Evolutionary conservation across 345 rosid genomes (phyloP), one percentile per base, ranked within the genome.

Genomic region (Citrus unshiu): DNA sequence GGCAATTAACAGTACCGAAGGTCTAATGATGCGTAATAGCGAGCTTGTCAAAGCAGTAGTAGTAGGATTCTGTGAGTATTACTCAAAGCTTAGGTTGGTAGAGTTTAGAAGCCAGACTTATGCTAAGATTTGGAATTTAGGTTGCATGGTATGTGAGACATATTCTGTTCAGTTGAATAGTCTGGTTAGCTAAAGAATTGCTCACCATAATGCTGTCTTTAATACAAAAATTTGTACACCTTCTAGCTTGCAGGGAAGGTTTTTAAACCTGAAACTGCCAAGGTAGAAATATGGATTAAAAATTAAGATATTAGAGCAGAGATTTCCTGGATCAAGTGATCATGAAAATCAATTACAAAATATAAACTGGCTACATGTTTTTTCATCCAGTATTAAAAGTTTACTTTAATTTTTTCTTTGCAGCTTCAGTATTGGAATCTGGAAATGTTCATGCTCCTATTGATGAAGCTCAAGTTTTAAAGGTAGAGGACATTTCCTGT

Each of bases 371-470:
- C 51, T 12, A 13, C 40, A 32, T 30, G 24, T 39, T 43, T 34
- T 66, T 73, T 64, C 27, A n/a, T 8, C 10, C n/a, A 16, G 40
- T 22, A 51, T 22, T 81, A 14, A 49, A 70, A 43, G 46, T 40
- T 46, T 29, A 22, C 59, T 76, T 68, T 1, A 25, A 66, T 24
- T 37, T 12, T 54, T 62, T 59, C 79, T 79, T 83, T 86, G 82
- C 82, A 94, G 99, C 85, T 81, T 80, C 91, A 34, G 70, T 83
- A 56, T 69, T 88, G 92, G 89, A 91, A 80, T 80, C 91, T 19
- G 93, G 79, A 84, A 82, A 81, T 67, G 59, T 82, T 65, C 74
- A 72, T 46, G 81, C 82, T 66, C 80, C 88, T 35, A 68, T 77
- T 22, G 95, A 90, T 74, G 93, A 89, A 72, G 81, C 85, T 82